phyloP scores from a whole-genome alignment of 805 yeast species.

The Sugiyamaella valdiviana region DNA sequence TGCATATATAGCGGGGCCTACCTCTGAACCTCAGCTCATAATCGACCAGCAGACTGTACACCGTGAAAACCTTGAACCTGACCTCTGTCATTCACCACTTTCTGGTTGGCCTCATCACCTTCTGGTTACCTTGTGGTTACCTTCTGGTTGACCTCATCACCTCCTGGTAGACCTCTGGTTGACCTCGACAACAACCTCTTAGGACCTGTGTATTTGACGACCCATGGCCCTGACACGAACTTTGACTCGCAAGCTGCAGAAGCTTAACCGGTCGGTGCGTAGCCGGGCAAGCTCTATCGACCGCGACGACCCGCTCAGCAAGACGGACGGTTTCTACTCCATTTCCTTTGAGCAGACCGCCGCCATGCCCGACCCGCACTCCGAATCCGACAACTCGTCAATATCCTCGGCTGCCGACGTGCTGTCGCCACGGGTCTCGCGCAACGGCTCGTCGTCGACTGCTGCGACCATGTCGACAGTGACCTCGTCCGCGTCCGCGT shows the following conservation, averaged over 20 bases:
- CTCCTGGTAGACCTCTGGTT: neutral
- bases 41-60: too few species aligned
- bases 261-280: constrained; percentile 8
- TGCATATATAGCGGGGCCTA: too few species aligned
- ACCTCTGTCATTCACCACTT: too few species aligned
- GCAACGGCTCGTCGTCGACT: constrained; percentile 6
- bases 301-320: neutral
- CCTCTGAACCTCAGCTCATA: too few species aligned
- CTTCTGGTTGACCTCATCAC: neutral
- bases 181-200: too few species aligned
- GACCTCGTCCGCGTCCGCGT: constrained; percentile 4
- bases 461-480: neutral
- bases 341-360: constrained; percentile 19
- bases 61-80: too few species aligned
- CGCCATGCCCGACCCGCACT: neutral
- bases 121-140: too few species aligned
- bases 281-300: neutral
- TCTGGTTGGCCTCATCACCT: too few species aligned
- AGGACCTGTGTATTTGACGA: too few species aligned
- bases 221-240: constrained; percentile 17
- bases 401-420: constrained; percentile 3
- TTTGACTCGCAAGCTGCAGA: constrained; percentile 18
- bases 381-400: constrained; percentile 8
- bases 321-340: constrained; percentile 17
- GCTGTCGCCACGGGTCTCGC: neutral